A percentile compares a stretch with the other conserved stretches of the same genome.
Conservation (phyloP, 2,329 filamentous ascomycete genomes). For the Didymella pomorum region DNA sequence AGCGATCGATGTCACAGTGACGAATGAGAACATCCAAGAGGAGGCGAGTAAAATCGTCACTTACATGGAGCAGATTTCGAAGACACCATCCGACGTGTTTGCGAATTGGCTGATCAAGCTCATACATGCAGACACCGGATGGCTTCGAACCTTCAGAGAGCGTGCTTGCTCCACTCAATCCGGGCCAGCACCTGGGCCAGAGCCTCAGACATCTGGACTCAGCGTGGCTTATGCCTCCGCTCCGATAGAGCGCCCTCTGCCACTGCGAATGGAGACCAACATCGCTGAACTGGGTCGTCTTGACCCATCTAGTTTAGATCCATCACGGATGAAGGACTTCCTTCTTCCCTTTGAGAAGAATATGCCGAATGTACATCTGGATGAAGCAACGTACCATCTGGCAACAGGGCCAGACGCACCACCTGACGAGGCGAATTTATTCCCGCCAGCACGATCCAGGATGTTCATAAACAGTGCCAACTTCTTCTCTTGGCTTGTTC, state of each 20-base stretch:
- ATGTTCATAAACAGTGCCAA: conserved; percentile 21
- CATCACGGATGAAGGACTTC: background rate
- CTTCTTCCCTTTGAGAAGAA: background rate
- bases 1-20: conserved; percentile 1
- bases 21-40: conserved; percentile 27
- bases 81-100: conserved; percentile 34
- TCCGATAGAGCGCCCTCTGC: conserved; percentile 9
- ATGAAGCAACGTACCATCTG: conserved; percentile 8
- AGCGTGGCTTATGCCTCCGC: background rate
- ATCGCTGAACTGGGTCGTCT: background rate
- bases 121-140: conserved; percentile 12
- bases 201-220: background rate
- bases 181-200: background rate
- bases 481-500: conserved; percentile 29
- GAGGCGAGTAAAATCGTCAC: conserved; percentile 35
- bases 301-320: background rate
- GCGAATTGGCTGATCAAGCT: conserved; percentile 36
- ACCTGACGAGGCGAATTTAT: conserved; percentile 1
- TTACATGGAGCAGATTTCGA: conserved; percentile 31
- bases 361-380: conserved; percentile 13
- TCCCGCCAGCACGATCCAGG: conserved; percentile 13
- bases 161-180: conserved; percentile 4
- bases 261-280: conserved; percentile 3
- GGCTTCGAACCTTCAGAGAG: conserved; percentile 14
- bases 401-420: conserved; percentile 4